A percentile compares a stretch with the other conserved stretches of the same genome.
Evolutionary conservation across 2,329 filamentous ascomycete genomes (phyloP).

Genomic region (Chalara sp.): DNA sequence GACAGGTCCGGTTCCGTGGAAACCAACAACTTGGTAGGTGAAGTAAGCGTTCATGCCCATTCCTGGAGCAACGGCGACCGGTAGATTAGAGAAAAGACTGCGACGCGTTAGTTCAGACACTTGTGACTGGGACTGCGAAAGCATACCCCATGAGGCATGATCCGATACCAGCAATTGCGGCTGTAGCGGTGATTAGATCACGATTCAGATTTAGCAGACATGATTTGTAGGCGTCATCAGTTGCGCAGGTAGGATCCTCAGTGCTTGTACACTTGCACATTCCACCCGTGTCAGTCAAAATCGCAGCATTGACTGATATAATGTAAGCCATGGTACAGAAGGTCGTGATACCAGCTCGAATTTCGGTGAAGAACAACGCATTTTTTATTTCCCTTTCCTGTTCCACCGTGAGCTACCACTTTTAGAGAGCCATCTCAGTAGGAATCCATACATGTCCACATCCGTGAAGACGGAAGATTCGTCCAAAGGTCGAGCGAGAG

Average conservation of each 20-base stretch:
- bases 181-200: slow-evolving; percentile 76
- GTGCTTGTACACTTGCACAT: slow-evolving; percentile 56
- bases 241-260: slow-evolving; percentile 18
- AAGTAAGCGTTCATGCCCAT: slow-evolving; percentile 66
- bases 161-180: slow-evolving; percentile 69
- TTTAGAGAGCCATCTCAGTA: background rate
- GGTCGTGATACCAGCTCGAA: slow-evolving; percentile 74
- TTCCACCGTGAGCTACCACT: slow-evolving; percentile 49
- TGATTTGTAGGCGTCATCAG: slow-evolving; percentile 34
- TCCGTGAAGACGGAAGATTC: slow-evolving; percentile 59
- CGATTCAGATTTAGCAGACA: slow-evolving; percentile 45
- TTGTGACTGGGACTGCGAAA: slow-evolving; percentile 66
- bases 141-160: slow-evolving; percentile 71
- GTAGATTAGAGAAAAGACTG: background rate
- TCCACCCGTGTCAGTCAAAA: slow-evolving; percentile 70
- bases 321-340: slow-evolving; percentile 83
- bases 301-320: slow-evolving; percentile 65
- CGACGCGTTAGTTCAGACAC: slow-evolving; percentile 62
- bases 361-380: slow-evolving; percentile 61
- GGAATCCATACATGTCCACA: slow-evolving; percentile 52
- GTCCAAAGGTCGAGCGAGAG: slow-evolving; percentile 43
- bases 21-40: slow-evolving; percentile 59
- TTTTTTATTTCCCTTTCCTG: slow-evolving; percentile 37
- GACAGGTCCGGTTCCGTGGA: slow-evolving; percentile 48
- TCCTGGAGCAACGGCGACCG: slow-evolving; percentile 34